Percentiles rank a stretch among this genome's conserved stretches.
Evolutionary conservation across 192 early-diverging fungal species (phyloP).

Genomic region (Coemansia pectinata): DNA sequence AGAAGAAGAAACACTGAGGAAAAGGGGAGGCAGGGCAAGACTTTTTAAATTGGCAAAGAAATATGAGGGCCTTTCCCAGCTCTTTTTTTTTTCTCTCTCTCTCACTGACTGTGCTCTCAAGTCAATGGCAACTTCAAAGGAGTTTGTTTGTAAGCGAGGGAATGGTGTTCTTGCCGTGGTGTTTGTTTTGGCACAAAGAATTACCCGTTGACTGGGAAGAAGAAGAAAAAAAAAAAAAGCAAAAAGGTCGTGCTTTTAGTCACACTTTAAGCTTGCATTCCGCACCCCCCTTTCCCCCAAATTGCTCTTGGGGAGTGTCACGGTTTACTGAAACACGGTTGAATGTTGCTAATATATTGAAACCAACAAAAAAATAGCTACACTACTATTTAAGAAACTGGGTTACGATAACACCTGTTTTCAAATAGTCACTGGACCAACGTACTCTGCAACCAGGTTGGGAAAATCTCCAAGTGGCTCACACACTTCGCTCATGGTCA

Average conservation of each 20-base stretch:
- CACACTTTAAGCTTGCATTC: not conserved
- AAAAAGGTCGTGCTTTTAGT: not conserved
- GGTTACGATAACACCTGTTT: no score
- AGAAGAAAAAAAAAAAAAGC: not conserved
- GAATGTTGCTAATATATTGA: not conserved
- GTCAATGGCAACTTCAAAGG: not conserved
- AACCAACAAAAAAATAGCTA: not conserved
- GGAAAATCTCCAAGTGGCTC: not conserved
- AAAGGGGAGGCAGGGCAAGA: no score
- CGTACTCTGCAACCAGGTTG: not conserved
- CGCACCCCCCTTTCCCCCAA: not conserved
- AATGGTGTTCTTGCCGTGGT: not conserved
- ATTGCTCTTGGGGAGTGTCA: not conserved
- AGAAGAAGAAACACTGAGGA: no score
- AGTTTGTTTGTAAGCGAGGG: not conserved
- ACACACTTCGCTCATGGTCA: not conserved
- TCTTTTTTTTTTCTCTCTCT: no score
- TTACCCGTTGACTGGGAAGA: not conserved
- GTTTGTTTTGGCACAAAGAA: not conserved
- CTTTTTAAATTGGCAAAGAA: no score
- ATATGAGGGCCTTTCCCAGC: no score
- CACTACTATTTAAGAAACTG: not conserved
- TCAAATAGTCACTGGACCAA: not conserved
- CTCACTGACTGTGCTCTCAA: not conserved
- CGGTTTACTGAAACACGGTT: not conserved